Base-by-base conservation (phyloP, 2,329 filamentous ascomycete genomes). In the Stagonosporopsis rhizophila region DNA sequence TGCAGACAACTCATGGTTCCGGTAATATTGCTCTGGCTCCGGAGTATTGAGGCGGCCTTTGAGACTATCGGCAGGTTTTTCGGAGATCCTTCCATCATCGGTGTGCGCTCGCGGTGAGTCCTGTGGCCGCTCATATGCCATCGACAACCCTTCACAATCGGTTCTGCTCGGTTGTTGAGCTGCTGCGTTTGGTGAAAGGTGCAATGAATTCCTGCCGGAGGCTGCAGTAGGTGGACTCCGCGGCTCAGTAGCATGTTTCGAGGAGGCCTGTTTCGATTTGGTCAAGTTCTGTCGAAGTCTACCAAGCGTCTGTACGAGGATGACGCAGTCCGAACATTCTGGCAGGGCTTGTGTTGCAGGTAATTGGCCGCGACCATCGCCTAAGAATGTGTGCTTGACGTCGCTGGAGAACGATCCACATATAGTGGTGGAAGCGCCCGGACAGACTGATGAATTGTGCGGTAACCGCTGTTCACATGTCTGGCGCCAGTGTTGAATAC, bases 221-320 rank as follows among this genome's bases (percentile, higher is more conserved):
- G 25, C 3, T 20, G 20, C n/a, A 9, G 7, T 12, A 14, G 20
- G 17, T 1, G 19, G 38, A 15, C 8, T 32, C 11, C 15, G 17
- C 25, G n/a, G 11, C 12, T 19, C 9, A 7, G 40, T 42, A 41
- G 23, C 11, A 14, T 20, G 34, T 9, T 12, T 38, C 6, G 32
- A 23, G 6, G 57, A 56, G 19, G 19, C 32, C 34, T 55, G 28
- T 14, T 32, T 40, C 0, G 60, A 57, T 4, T 27, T 11, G 3
- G 30, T 20, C 1, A 68, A 52, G 38, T 63, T 71, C 20, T 64
- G 53, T 28, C 68, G 64, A 15, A 72, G 46, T 20, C 69, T 62
- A 42, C 54, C 52, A 3, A 72, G 37, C 2, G 68, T 60, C 40
- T 71, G 63, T 25, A 62, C 59, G 3, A 72, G 61, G 15, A 72